Evolutionary conservation across 768 basidiomycete genomes (phyloP).

Genomic region (Kwoniella sp.): DNA sequence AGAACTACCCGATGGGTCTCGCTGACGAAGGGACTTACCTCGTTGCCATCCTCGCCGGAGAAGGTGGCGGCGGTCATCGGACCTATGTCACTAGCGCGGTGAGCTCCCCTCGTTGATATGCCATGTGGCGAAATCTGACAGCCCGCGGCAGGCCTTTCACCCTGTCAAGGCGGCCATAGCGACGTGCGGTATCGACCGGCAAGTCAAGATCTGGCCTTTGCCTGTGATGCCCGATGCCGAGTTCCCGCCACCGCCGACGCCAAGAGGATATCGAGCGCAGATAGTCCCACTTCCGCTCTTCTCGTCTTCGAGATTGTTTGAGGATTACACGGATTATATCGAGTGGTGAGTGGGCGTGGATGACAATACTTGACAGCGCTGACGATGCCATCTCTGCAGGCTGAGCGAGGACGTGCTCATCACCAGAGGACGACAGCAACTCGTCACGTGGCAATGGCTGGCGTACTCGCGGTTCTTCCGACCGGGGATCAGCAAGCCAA

Average conservation of each 20-base stretch:
- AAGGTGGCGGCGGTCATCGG: conserved; percentile 23
- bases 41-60: conserved; percentile 21
- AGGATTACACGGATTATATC: conserved; percentile 15
- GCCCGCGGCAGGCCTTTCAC: conserved; percentile 15
- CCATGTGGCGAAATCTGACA: not conserved
- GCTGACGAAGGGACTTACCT: conserved; percentile 26
- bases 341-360: conserved; percentile 20
- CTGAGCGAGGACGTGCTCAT: conserved; percentile 19
- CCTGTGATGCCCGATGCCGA: conserved; percentile 13
- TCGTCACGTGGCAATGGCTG: conserved; percentile 28
- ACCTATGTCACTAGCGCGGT: conserved; percentile 12
- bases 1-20: conserved; percentile 27
- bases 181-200: conserved; percentile 15
- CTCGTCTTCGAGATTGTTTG: conserved; percentile 19
- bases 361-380: not conserved
- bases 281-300: conserved; percentile 22
- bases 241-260: not conserved
- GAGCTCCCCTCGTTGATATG: not conserved
- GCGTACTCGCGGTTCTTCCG: conserved; percentile 15
- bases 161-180: conserved; percentile 17
- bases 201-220: conserved; percentile 28
- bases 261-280: conserved; percentile 18
- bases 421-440: not conserved
- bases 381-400: conserved; percentile 1
- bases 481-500: not conserved